phyloP scores from a whole-genome alignment of 495 filamentous ascomycete species.

The Penicillium silybi region DNA sequence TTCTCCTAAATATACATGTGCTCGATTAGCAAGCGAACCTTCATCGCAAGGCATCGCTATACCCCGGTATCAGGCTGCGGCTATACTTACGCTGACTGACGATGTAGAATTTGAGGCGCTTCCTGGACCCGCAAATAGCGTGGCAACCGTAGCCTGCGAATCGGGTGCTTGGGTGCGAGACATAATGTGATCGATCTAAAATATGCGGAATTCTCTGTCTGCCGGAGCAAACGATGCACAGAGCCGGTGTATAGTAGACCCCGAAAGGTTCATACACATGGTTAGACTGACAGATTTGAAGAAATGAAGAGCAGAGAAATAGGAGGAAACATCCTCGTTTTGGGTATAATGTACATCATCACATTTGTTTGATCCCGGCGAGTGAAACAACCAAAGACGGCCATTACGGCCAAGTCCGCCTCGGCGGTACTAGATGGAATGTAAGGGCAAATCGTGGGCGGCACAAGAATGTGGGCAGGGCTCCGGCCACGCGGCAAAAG shows the following conservation, averaged over 20 bases:
- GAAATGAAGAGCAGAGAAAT: background rate
- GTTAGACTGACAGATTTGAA: background rate
- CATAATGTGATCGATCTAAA: conserved; percentile 8
- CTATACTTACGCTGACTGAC: conserved; percentile 32
- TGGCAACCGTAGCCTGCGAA: conserved; percentile 33
- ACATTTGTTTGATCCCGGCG: conserved; percentile 5
- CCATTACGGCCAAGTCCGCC: conserved; percentile 5
- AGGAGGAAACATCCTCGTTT: background rate
- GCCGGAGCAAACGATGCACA: background rate
- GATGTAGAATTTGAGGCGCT: conserved; percentile 31
- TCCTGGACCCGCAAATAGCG: conserved; percentile 39
- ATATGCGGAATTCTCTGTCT: background rate
- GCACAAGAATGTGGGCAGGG: conserved; percentile 20
- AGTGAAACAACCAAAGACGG: conserved; percentile 4
- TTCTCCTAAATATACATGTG: conserved; percentile 41
- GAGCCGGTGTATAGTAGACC: conserved; percentile 1
- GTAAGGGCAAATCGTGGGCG: conserved; percentile 20
- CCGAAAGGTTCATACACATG: conserved; percentile 5
- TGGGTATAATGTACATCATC: background rate
- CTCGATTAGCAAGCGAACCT: background rate
- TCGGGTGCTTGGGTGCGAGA: conserved; percentile 19
- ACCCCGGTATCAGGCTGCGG: background rate
- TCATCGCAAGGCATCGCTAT: background rate
- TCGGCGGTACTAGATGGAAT: conserved; percentile 16
- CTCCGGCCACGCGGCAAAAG: conserved; percentile 19